Evolutionary conservation across 768 basidiomycete genomes (phyloP).

Genomic region (Mrakia gelida): DNA sequence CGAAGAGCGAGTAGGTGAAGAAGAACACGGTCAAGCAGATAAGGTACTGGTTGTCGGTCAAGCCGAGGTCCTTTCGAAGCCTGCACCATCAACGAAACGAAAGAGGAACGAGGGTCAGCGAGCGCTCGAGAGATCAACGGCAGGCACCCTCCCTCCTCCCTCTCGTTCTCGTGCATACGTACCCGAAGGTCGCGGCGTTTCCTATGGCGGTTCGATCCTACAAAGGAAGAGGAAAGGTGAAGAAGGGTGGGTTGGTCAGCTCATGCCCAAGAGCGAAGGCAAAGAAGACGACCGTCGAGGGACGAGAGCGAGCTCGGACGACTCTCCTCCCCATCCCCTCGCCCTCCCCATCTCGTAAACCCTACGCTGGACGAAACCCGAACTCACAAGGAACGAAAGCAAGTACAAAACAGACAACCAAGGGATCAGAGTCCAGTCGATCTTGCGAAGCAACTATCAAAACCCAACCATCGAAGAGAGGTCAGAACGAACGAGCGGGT

Average conservation of each 20-base stretch:
- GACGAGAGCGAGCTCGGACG: too few relatives aligned
- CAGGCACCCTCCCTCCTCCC: too few relatives aligned
- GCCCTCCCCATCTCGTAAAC: too few relatives aligned
- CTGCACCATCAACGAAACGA: not conserved
- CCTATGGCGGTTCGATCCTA: conserved; percentile 18
- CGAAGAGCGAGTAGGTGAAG: conserved; percentile 17
- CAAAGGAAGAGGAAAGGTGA: not conserved
- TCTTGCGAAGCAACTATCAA: conserved; percentile 12
- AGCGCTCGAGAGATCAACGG: too few relatives aligned
- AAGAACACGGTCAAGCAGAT: conserved; percentile 19
- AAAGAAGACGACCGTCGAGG: not conserved
- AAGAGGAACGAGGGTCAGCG: not conserved
- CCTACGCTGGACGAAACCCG: too few relatives aligned
- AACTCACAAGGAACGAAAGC: conserved; percentile 11
- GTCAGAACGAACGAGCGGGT: not conserved
- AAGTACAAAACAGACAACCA: conserved; percentile 26
- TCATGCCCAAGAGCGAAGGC: not conserved
- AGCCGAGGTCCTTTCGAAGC: not conserved
- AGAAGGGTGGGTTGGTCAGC: not conserved
- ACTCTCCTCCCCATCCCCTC: not conserved
- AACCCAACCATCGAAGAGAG: not conserved
- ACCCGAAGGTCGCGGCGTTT: conserved; percentile 23
- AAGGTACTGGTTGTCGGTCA: conserved; percentile 10
- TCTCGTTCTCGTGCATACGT: too few relatives aligned
- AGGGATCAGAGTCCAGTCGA: conserved; percentile 22